Percentiles rank a stretch among this genome's conserved stretches.
Evolutionary conservation across 2,329 filamentous ascomycete genomes (phyloP).

Genomic region (Dactylellina parvicollis): DNA sequence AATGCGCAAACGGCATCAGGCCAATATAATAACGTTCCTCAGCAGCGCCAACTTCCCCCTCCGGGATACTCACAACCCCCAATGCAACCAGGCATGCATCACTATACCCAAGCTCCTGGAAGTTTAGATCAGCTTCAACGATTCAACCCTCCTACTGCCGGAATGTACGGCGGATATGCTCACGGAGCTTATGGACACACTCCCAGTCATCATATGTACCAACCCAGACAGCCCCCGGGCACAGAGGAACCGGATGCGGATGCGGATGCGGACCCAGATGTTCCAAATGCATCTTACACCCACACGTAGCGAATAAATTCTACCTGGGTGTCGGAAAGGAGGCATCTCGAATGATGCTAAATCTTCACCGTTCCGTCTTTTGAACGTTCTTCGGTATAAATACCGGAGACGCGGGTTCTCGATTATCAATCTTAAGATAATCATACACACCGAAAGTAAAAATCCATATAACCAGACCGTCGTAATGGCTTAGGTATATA

Average conservation of each 20-base stretch:
- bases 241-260: constrained; percentile 57
- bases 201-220: constrained; percentile 43
- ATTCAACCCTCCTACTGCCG: constrained; percentile 38
- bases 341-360: too few species aligned
- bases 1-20: constrained; percentile 65
- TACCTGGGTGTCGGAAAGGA: too few species aligned
- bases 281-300: constrained; percentile 56
- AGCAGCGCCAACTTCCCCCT: constrained; percentile 74
- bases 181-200: constrained; percentile 45
- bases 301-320: constrained; percentile 47
- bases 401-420: too few species aligned
- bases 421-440: too few species aligned
- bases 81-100: constrained; percentile 69
- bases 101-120: constrained; percentile 70
- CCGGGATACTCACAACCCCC: constrained; percentile 74
- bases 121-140: constrained; percentile 56
- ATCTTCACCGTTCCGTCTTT: background rate
- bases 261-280: constrained; percentile 57
- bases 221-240: constrained; percentile 54
- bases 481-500: constrained; percentile 7
- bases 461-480: constrained; percentile 4
- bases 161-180: constrained; percentile 45
- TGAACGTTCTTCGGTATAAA: too few species aligned
- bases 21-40: constrained; percentile 66
- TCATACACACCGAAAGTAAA: too few species aligned